Conservation (phyloP, 805 yeast species). For the Candida insectalens region DNA sequence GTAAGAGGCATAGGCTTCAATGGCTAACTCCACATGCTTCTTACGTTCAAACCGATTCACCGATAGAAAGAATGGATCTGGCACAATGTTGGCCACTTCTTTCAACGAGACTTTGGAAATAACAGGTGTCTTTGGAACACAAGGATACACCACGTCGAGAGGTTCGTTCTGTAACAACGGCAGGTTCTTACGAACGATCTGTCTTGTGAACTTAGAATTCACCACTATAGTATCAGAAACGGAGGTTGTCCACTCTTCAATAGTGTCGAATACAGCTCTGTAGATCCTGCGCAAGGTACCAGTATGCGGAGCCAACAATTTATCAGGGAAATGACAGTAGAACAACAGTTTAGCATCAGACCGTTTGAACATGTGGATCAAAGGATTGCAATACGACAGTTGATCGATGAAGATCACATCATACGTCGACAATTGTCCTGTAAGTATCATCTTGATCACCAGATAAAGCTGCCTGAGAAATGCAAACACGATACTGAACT, state of each 20-base stretch:
- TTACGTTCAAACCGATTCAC: constrained; percentile 85
- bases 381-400: constrained; percentile 73
- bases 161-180: constrained; percentile 23
- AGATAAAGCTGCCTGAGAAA: constrained; percentile 73
- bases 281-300: constrained; percentile 51
- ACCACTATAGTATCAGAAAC: constrained; percentile 76
- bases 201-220: constrained; percentile 75
- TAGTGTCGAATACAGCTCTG: constrained; percentile 72
- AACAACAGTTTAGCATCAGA: constrained; percentile 50
- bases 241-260: constrained; percentile 75
- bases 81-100: constrained; percentile 28
- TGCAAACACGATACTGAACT: constrained; percentile 74
- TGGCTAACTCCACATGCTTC: constrained; percentile 73
- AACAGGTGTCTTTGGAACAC: constrained; percentile 43
- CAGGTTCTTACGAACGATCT: constrained; percentile 61
- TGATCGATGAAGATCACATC: constrained; percentile 86
- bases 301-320: constrained; percentile 54
- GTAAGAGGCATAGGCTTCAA: constrained; percentile 51
- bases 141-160: constrained; percentile 64
- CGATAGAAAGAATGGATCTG: constrained; percentile 47
- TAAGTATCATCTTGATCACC: constrained; percentile 32
- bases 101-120: constrained; percentile 12
- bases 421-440: constrained; percentile 37
- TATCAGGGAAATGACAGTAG: constrained; percentile 96
- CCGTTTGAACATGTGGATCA: constrained; percentile 38